A percentile compares a stretch with the other conserved stretches of the same genome.
Conservation (phyloP, 23 red algal species). For the Gracilariopsis chorda region DNA sequence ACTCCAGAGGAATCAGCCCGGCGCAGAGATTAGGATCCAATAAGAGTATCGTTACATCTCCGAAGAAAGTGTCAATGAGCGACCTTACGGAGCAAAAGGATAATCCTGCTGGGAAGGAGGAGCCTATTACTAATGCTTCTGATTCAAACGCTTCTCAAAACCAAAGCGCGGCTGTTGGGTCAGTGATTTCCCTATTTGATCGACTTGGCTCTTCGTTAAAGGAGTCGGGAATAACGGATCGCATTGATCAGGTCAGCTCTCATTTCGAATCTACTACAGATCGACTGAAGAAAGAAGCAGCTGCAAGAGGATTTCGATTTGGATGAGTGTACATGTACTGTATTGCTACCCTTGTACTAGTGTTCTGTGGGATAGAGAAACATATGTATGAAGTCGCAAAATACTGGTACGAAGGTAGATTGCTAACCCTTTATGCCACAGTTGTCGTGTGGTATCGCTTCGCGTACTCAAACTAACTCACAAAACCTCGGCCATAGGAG, state of each 20-base stretch:
- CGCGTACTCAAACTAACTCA: too few species aligned
- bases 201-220: conserved; percentile 39
- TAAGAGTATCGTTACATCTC: background rate
- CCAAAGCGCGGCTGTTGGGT: conserved; percentile 38
- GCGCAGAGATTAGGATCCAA: conserved; percentile 6
- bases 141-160: background rate
- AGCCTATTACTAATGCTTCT: background rate
- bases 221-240: conserved; percentile 48
- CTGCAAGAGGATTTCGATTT: conserved; percentile 49
- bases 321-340: too few species aligned
- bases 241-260: conserved; percentile 59
- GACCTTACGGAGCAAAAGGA: background rate
- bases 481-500: too few species aligned
- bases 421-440: too few species aligned
- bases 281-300: conserved; percentile 58
- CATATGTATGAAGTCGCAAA: too few species aligned
- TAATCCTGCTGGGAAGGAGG: background rate
- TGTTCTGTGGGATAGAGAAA: too few species aligned
- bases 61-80: background rate
- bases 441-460: too few species aligned
- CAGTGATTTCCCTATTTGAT: conserved; percentile 39
- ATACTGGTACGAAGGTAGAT: too few species aligned
- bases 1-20: conserved; percentile 61
- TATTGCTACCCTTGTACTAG: too few species aligned
- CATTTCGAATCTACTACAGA: conserved; percentile 68